Conservation (phyloP, 352 stramenopile species). For the Pythium volutum region DNA sequence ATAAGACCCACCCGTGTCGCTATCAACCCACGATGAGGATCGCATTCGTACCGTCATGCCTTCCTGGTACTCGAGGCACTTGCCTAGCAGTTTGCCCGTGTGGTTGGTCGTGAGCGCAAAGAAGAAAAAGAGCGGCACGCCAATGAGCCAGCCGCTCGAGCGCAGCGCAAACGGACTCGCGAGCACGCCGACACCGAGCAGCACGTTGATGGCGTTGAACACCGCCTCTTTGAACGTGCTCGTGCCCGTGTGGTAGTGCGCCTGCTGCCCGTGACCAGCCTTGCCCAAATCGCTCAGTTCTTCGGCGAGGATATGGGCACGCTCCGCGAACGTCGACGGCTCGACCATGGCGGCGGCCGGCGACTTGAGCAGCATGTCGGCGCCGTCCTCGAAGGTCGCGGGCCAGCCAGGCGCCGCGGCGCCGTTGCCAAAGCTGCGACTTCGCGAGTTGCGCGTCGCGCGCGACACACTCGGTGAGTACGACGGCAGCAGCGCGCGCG, state of each 20-base stretch:
- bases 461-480: conserved; percentile 55
- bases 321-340: conserved; percentile 43
- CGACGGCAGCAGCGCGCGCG: conserved; percentile 49
- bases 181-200: conserved; percentile 82
- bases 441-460: conserved; percentile 24
- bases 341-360: conserved; percentile 35
- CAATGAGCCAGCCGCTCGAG: conserved; percentile 70
- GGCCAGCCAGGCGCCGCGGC: conserved; percentile 48
- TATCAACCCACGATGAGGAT: too few relatives aligned
- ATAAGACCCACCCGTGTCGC: too few relatives aligned
- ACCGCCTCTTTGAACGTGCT: conserved; percentile 73
- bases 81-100: conserved; percentile 79
- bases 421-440: conserved; percentile 22
- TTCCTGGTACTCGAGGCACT: conserved; percentile 77
- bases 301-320: conserved; percentile 36
- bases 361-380: conserved; percentile 48
- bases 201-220: conserved; percentile 86
- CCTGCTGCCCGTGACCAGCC: neutral
- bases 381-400: conserved; percentile 69
- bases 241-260: conserved; percentile 34
- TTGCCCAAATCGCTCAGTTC: conserved; percentile 19
- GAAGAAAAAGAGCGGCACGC: conserved; percentile 74
- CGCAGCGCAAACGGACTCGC: conserved; percentile 82
- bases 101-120: conserved; percentile 85
- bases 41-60: conserved; percentile 51